Evolutionary conservation across 2,329 filamentous ascomycete genomes (phyloP).

Genomic region (Pestalotiopsis fici): DNA sequence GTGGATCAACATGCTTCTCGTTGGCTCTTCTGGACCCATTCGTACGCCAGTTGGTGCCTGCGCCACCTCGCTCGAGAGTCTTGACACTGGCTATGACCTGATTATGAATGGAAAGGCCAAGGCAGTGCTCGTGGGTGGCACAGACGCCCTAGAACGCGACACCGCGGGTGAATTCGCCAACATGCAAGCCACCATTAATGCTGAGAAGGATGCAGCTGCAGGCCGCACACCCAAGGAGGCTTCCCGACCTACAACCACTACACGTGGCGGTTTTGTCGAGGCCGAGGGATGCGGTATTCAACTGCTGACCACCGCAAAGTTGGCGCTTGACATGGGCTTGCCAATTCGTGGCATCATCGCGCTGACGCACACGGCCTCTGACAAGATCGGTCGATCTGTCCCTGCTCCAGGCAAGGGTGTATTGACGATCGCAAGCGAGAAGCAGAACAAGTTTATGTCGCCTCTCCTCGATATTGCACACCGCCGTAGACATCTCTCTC

Average conservation of each 20-base stretch:
- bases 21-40: conserved; percentile 33
- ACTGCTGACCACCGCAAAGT: conserved; percentile 29
- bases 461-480: conserved; percentile 26
- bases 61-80: conserved; percentile 35
- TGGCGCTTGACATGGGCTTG: conserved; percentile 35
- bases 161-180: conserved; percentile 30
- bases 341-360: conserved; percentile 36
- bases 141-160: conserved; percentile 33
- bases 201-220: conserved; percentile 24
- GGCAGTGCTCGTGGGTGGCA: conserved; percentile 33
- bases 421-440: conserved; percentile 28
- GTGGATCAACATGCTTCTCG: conserved; percentile 44
- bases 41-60: conserved; percentile 37
- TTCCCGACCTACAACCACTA: conserved; percentile 32
- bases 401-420: conserved; percentile 39
- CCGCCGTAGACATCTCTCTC: conserved; percentile 24
- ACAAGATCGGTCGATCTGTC: conserved; percentile 35
- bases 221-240: conserved; percentile 32
- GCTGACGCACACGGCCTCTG: conserved; percentile 29
- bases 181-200: conserved; percentile 36
- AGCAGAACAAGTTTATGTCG: conserved; percentile 15
- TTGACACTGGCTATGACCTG: conserved; percentile 34
- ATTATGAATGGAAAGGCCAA: conserved; percentile 31
- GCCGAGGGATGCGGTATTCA: conserved; percentile 36
- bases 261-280: conserved; percentile 37